Evolutionary conservation across 2,329 filamentous ascomycete species (phyloP), one percentile per base, ranked within the genome.

Genomic region (Hypoxylon sp.): DNA sequence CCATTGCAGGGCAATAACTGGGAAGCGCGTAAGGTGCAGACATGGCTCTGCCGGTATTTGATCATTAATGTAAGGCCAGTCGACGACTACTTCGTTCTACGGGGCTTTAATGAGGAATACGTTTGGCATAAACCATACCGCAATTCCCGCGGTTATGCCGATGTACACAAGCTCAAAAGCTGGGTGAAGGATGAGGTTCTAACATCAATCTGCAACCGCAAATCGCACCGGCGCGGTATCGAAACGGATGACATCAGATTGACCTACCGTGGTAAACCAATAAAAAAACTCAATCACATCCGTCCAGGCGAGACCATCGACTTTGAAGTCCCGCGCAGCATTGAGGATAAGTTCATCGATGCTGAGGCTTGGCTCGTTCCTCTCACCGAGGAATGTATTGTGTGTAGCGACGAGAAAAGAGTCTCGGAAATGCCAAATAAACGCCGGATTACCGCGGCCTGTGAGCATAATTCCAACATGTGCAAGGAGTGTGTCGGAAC

Each of bases 321-420:
- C 10, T 78, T 81, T 55, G 70, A 75, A 11, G 67, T 81, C 6
- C 63, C 72, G 3, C 71, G 69, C 11, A 65, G 68, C 14, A 65
- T 73, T 2, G 74, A 75, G 19, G 75, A 77, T 25, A 62, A 46
- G 2, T 79, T 79, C 36, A 61, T 75, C 13, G 55, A 65, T 23
- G 75, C 73, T 19, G 79, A 81, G 63, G 72, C 75, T 1, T 79
- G 77, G 77, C 73, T 81, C 2, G 63, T 80, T n/a, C 70, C 69
- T 2, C 41, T 51, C 13, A 74, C 74, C 0, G 75, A 77, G 55
- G 74, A 67, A 13, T 82, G 80, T 63, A 63, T 68, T 21, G 73
- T 79, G 13, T 81, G 80, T 58, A 65, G 74, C 19, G 79, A 81
- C 45, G 75, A 77, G 30, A 80, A 79, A 69, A 72, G 72, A 32